phyloP scores from a whole-genome alignment of 768 basidiomycete genomes.

The Obba rivulosa region DNA sequence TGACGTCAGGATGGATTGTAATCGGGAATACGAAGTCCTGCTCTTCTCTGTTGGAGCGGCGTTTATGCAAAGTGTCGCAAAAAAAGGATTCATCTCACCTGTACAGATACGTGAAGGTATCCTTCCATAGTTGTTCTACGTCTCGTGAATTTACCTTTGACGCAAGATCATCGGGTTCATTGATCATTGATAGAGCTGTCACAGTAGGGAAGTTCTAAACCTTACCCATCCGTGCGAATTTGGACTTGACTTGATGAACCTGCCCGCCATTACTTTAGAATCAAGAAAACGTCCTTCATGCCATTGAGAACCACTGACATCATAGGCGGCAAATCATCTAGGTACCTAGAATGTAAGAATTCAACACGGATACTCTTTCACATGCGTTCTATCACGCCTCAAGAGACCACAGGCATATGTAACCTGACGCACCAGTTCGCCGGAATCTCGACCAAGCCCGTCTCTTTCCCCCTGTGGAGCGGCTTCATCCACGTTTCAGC shows the following conservation, averaged over 20 bases:
- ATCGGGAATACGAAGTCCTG: slow-evolving; percentile 68
- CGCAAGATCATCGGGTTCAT: not conserved
- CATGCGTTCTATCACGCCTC: too few relatives aligned
- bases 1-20: slow-evolving; percentile 76
- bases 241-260: slow-evolving; percentile 63
- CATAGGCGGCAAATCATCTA: slow-evolving; percentile 74
- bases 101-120: slow-evolving; percentile 66
- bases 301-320: slow-evolving; percentile 37
- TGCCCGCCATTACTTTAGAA: slow-evolving; percentile 18
- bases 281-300: not conserved
- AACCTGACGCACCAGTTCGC: slow-evolving; percentile 52
- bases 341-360: slow-evolving; percentile 36
- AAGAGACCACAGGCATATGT: not conserved
- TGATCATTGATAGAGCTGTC: too few relatives aligned
- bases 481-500: slow-evolving; percentile 76
- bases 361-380: too few relatives aligned
- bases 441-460: slow-evolving; percentile 59
- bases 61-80: not conserved
- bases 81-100: slow-evolving; percentile 27
- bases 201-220: not conserved
- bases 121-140: slow-evolving; percentile 73
- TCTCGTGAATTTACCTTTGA: slow-evolving; percentile 55
- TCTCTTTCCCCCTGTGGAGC: slow-evolving; percentile 54
- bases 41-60: slow-evolving; percentile 39
- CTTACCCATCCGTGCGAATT: slow-evolving; percentile 72